Conservation (phyloP, 2,329 filamentous ascomycete genomes). For the Hawksworthiomyces lignivorus region DNA sequence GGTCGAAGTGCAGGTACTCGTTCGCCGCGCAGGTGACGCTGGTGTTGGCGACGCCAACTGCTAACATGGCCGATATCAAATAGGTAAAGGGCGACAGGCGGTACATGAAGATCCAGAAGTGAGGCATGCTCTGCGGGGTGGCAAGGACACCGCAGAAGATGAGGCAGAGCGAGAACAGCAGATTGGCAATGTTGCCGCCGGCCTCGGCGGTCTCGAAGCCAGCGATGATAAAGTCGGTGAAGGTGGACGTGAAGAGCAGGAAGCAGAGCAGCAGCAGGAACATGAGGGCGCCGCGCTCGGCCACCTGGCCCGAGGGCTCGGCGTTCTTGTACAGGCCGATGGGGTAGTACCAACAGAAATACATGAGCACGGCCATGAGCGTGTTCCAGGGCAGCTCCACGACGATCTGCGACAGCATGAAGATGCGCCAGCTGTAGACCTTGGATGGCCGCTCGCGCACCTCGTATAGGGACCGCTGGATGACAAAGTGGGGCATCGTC, state of each 20-base stretch:
- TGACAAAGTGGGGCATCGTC: slow-evolving; percentile 80
- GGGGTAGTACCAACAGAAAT: slow-evolving; percentile 75
- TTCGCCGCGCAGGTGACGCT: slow-evolving; percentile 58
- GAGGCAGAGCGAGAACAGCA: slow-evolving; percentile 51
- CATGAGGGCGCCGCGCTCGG: slow-evolving; percentile 68
- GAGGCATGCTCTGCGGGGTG: slow-evolving; percentile 47
- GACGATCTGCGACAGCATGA: slow-evolving; percentile 74
- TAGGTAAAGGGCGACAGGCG: slow-evolving; percentile 78
- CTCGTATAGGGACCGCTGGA: slow-evolving; percentile 75
- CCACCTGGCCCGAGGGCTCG: slow-evolving; percentile 47
- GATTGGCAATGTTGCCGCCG: slow-evolving; percentile 53
- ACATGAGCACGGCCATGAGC: slow-evolving; percentile 58
- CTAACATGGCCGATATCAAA: slow-evolving; percentile 64
- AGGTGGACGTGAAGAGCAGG: slow-evolving; percentile 64
- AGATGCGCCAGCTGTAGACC: slow-evolving; percentile 77
- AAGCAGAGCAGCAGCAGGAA: slow-evolving; percentile 75
- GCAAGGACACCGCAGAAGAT: slow-evolving; percentile 59
- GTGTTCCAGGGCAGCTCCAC: slow-evolving; percentile 85
- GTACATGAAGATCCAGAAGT: slow-evolving; percentile 81
- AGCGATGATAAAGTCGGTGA: slow-evolving; percentile 66
- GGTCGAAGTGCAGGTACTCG: slow-evolving; percentile 62
- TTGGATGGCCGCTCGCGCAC: slow-evolving; percentile 78
- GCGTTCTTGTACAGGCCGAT: slow-evolving; percentile 70
- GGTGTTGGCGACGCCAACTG: slow-evolving; percentile 61
- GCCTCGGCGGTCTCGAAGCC: slow-evolving; percentile 62